Percentiles rank a stretch among this genome's conserved stretches.
These are phyloP conservation scores for Cordyceps cicadae DNA, from an alignment of 2,329 filamentous ascomycete genomes.

Conservation along the genomic window DNA sequence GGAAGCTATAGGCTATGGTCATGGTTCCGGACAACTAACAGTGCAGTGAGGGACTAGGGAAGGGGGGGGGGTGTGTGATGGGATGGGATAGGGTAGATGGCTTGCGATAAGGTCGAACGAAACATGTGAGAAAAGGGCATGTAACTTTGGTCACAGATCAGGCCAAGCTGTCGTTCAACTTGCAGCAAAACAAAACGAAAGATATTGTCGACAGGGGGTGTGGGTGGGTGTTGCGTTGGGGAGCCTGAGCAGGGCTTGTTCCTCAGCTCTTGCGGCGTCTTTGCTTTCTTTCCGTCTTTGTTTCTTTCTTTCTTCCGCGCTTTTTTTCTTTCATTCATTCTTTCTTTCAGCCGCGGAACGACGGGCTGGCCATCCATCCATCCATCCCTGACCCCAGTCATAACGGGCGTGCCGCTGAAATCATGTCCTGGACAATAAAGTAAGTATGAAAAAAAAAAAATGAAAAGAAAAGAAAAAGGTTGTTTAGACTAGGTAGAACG, in stretches of 20 bases:
- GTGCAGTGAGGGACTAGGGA: neutral
- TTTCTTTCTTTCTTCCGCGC: too few species aligned
- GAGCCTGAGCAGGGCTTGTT: too few species aligned
- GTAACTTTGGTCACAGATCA: too few species aligned
- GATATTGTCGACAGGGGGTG: neutral
- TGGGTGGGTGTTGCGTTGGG: neutral
- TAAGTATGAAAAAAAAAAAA: too few species aligned
- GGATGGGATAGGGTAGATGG: neutral
- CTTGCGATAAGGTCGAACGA: neutral
- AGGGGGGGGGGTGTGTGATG: neutral
- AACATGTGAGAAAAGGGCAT: neutral
- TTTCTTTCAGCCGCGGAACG: neutral
- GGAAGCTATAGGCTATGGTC: neutral
- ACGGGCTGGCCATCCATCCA: neutral
- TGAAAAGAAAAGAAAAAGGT: too few species aligned
- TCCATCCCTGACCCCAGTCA: neutral
- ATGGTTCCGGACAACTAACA: neutral
- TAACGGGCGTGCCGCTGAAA: neutral
- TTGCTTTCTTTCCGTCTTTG: too few species aligned
- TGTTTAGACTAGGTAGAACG: too few species aligned
- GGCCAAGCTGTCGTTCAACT: neutral
- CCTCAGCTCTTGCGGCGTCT: neutral
- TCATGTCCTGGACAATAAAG: neutral
- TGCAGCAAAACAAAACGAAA: neutral
- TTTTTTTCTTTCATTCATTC: neutral